Base-by-base conservation (phyloP, 768 basidiomycete genomes). In the Termitomyces sp. region DNA sequence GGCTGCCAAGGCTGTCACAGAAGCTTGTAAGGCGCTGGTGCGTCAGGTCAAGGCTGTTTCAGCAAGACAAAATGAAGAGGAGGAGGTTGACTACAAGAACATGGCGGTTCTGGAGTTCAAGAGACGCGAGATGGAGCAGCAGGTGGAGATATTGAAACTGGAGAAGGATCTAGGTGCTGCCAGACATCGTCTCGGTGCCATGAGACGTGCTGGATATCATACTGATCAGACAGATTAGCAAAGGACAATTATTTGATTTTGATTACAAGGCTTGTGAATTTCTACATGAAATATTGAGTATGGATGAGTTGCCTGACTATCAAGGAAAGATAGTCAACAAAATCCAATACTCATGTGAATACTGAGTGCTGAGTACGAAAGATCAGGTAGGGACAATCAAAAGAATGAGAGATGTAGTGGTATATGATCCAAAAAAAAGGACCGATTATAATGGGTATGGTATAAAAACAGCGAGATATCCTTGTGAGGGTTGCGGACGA, bases 51-150 rank as follows among this genome's bases (percentile, higher is more conserved):
- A 96, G 77, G 89, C 94, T 3, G 87, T 98, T 65, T 89, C 95
- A 31, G 91, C 93, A 47, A 86, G 86, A 73, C 89, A 96, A 73
- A 75, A 76, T 10, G 84, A 88, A 68, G 86, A 88, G 56, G 92
- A 96, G 64, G 87, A 91, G n/a, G 81, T 86, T 12, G 87, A 92
- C 74, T 98, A 94, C 78, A 90, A 89, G 75, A 88, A 87, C 64
- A 96, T 98, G 93, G 92, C 93, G 3, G 87, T 81, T 47, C 81
- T 97, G 69, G 96, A 99, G 75, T 98, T 96, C 85, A 98, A 98
- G 83, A 91, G 86, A 70, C 83, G 89, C 53, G 96, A 98, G 83
- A 98, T 99, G 95, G 97, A 98, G 77, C 94, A 96, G 70, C 96
- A 98, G 75, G 97, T 98, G n/a, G 92, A 96, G 73, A 97, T 99